Conservation (phyloP, 2,329 filamentous ascomycete species). For the Claviceps monticola region DNA sequence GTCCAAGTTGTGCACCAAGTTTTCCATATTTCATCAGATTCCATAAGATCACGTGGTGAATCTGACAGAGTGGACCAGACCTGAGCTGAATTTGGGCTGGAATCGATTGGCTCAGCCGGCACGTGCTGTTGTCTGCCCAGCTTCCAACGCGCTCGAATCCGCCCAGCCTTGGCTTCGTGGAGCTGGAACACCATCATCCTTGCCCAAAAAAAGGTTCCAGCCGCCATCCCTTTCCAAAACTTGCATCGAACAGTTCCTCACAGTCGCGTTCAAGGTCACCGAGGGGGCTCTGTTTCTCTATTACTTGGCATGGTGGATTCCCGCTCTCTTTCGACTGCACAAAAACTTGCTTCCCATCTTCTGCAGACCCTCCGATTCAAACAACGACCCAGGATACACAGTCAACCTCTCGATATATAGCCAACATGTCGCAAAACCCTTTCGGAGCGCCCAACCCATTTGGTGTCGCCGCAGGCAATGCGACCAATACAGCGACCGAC, state of each 20-base stretch:
- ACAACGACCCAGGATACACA: not conserved
- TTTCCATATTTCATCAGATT: no score
- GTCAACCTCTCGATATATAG: not conserved
- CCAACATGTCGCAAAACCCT: conserved; percentile 24
- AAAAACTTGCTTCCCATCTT: not conserved
- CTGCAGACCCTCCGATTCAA: not conserved
- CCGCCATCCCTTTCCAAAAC: not conserved
- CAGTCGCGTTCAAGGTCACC: not conserved
- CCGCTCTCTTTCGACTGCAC: not conserved
- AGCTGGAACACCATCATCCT: conserved; percentile 3
- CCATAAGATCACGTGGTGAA: no score
- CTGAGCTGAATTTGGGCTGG: no score
- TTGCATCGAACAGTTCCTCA: no score
- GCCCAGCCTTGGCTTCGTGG: conserved; percentile 2
- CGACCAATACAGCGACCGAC: conserved; percentile 18
- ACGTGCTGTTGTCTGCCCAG: not conserved
- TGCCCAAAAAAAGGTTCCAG: conserved; percentile 5
- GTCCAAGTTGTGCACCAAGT: no score
- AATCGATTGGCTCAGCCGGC: not conserved
- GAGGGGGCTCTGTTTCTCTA: not conserved
- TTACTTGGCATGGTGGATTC: not conserved
- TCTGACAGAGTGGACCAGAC: no score
- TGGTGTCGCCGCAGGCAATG: conserved; percentile 17
- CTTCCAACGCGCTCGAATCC: not conserved
- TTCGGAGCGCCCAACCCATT: conserved; percentile 23